These are phyloP conservation scores for Alloteropsis semialata DNA, from an alignment of 176 grass and related monocot genomes.

Conservation along the genomic window DNA sequence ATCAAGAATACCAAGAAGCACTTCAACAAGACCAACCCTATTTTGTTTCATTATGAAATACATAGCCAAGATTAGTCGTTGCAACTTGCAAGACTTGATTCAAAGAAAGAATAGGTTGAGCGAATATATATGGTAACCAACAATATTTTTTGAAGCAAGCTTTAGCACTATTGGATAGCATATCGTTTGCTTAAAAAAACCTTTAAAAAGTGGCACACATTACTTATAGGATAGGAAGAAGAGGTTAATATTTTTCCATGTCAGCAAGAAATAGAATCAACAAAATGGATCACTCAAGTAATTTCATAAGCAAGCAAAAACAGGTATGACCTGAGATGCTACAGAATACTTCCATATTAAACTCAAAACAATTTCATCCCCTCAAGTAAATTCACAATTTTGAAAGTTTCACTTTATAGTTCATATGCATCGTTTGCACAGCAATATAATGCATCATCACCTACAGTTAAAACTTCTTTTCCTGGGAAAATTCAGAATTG, in stretches of 20 bases:
- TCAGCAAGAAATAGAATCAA: background rate
- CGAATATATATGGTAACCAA: conserved; percentile 9
- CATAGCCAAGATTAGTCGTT: background rate
- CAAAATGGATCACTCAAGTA: background rate
- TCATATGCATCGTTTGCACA: background rate
- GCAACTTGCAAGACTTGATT: background rate
- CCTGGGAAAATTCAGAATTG: background rate
- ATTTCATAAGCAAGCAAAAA: conserved; percentile 9
- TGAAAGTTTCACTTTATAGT: background rate
- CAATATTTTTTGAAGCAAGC: background rate
- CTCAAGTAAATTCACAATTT: background rate
- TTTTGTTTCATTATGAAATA: conserved; percentile 31
- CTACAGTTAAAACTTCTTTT: background rate
- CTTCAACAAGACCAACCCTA: conserved; percentile 93
- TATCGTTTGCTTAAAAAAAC: background rate
- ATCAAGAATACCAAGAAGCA: conserved; percentile 96
- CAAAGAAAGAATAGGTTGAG: background rate
- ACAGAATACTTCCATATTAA: conserved; percentile 9
- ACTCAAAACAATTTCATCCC: background rate
- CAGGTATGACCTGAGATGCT: background rate
- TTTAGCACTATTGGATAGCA: background rate
- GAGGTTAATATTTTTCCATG: background rate
- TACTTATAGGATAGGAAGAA: background rate
- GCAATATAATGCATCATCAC: background rate
- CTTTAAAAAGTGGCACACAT: background rate